A percentile compares a stretch with the other conserved stretches of the same genome.
phyloP scores from a whole-genome alignment of 2,329 filamentous ascomycete species.

The Sporothrix pseudoabietina region DNA sequence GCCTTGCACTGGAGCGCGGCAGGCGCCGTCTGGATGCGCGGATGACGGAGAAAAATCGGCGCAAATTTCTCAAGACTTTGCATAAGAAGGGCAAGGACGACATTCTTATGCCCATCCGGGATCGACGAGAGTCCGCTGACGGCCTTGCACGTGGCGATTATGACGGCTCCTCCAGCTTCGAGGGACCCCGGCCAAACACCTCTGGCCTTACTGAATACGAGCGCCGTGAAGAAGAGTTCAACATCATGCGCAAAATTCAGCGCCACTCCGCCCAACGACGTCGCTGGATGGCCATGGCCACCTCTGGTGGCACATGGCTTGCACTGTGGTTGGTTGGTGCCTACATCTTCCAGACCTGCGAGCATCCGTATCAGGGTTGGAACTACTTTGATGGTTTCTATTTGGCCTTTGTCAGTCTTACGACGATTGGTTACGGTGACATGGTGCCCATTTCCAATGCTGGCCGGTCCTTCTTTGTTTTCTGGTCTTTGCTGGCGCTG shows the following conservation, averaged over 20 bases:
- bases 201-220: conserved; percentile 52
- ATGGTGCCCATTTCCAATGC: conserved; percentile 73
- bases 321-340: conserved; percentile 81
- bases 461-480: conserved; percentile 85
- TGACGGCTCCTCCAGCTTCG: conserved; percentile 18
- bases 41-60: conserved; percentile 62
- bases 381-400: conserved; percentile 81
- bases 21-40: conserved; percentile 57
- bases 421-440: conserved; percentile 89
- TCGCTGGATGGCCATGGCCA: conserved; percentile 71
- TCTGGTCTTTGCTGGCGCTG: conserved; percentile 84
- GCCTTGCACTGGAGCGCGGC: conserved; percentile 61
- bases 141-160: not conserved
- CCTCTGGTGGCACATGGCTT: conserved; percentile 69
- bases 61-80: conserved; percentile 51
- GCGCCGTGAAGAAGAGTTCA: conserved; percentile 70
- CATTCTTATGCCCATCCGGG: conserved; percentile 54
- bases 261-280: conserved; percentile 63
- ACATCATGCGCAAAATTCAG: conserved; percentile 82
- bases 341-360: conserved; percentile 64
- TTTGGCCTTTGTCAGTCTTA: conserved; percentile 79
- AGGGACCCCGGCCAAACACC: conserved; percentile 22
- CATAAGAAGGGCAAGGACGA: conserved; percentile 49
- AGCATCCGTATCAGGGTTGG: conserved; percentile 61
- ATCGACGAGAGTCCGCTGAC: not conserved